Evolutionary conservation across 371 early-diverging fungal genomes (phyloP).

Genomic region (Mortierella sp.): DNA sequence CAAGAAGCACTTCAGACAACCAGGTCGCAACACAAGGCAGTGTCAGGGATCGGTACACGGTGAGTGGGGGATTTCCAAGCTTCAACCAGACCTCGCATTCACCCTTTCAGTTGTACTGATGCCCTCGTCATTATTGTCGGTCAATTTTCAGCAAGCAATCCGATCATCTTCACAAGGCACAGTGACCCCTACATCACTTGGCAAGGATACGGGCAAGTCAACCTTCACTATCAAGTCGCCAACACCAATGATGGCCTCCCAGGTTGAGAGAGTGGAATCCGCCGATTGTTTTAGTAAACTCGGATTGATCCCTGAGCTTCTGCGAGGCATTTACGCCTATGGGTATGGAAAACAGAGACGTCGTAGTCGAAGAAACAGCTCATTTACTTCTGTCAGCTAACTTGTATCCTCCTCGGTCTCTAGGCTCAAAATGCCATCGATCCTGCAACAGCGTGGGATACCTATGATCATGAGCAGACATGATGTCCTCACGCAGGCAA

Average conservation of each 20-base stretch:
- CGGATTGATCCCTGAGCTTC: constrained; percentile 34
- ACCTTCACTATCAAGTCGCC: constrained; percentile 33
- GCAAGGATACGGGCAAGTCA: constrained; percentile 33
- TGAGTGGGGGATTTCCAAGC: constrained; percentile 3
- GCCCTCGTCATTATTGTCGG: not conserved
- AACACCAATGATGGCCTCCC: constrained; percentile 22
- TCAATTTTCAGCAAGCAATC: constrained; percentile 24
- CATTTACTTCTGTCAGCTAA: not conserved
- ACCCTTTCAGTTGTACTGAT: not conserved
- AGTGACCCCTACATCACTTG: constrained; percentile 20
- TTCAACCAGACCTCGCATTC: not conserved
- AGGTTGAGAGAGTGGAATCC: constrained; percentile 35
- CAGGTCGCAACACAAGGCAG: constrained; percentile 7
- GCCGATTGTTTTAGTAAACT: constrained; percentile 51
- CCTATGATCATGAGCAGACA: constrained; percentile 53
- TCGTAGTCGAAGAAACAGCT: too few species aligned
- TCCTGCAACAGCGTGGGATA: constrained; percentile 50
- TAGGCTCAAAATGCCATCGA: constrained; percentile 47
- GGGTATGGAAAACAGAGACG: constrained; percentile 8
- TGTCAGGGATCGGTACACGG: constrained; percentile 34
- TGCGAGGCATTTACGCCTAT: constrained; percentile 51
- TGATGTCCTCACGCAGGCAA: constrained; percentile 48
- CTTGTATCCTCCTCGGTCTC: not conserved
- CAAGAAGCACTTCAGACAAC: constrained; percentile 18
- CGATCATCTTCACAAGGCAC: constrained; percentile 28